Base-by-base conservation (phyloP, 306 rosid species). In the Rosa rugosa region DNA sequence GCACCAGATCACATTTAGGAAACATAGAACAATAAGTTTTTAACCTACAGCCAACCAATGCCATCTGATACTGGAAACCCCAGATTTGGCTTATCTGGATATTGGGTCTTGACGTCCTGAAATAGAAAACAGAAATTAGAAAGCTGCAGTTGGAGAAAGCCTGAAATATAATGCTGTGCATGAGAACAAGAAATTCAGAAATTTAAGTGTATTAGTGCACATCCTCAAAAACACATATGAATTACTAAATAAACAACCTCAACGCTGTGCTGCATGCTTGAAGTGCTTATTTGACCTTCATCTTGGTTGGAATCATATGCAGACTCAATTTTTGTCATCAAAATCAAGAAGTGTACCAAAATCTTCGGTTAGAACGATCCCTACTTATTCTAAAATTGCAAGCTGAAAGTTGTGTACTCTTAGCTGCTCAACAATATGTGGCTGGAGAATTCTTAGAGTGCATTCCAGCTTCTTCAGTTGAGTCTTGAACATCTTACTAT, bases 11-110 rank as follows among this genome's bases (percentile, higher is more conserved):
- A 83, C 34, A 79, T 20, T 31, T 79, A 62, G 50, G 50, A 75
- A 72, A 66, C 69, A 63, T 41, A 54, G 3, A 49, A 74, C 53
- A 78, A 47, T 77, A 27, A 27, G 38, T n/a, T 72, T 49, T 79
- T 71, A 85, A 89, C 98, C 97, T 94, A 97, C 88, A 94, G 86
- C 75, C 85, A 82, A 71, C 94, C 96, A 65, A 89, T 72, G 77
- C 89, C 85, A 73, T 84, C 92, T 0, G 93, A 84, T 60, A 86
- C 75, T 7, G 92, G 92, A 82, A 94, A 83, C 67, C 91, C 88
- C 53, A 86, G 40, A 85, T 92, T 84, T 77, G 90, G 71, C 76
- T 77, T 94, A 46, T 88, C 94, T 47, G 80, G 74, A 49, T 77
- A 59, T 79, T 84, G 90, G 71, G 71, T 86, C 84, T 86, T 87